Evolutionary conservation across 2,329 filamentous ascomycete genomes (phyloP), one percentile per base, ranked within the genome.

Genomic region (Calonectria crousiana): DNA sequence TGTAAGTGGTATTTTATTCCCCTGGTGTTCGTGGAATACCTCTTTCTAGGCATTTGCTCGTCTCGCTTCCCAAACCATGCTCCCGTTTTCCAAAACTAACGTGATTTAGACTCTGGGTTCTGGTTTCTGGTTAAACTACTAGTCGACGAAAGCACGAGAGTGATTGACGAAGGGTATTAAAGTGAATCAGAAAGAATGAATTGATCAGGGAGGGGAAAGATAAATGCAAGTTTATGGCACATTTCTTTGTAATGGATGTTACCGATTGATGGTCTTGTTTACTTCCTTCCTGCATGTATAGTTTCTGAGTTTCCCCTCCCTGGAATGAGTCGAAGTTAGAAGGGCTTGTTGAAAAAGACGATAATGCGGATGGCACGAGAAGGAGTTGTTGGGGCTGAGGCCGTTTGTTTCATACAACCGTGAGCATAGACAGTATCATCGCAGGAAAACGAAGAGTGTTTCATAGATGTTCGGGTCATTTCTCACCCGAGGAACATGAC

Each of bases 1-100:
- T 95, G 87, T 91, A 75, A 87, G 88, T 87, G 60, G 23, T 30
- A 6, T 9, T 20, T n/a, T 16, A 47, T 52, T 47, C 47, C 30
- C 67, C 16, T 51, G 4, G n/a, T 20, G 23, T 26, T 58, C 26
- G 36, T 36, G n/a, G 41, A 28, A 41, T 28, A 16, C 28, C 30
- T 34, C 14, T 11, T n/a, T 34, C 0, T 9, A 30, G 23, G 16
- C 23, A 6, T 28, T 23, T 5, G 4, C n/a, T n/a, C 14, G 20
- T 11, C 23, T 28, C 56, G 2, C 6, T 16, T 26, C 34, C n/a
- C 3, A 11, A 26, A 10, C n/a, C 11, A 41, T 36, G n/a, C 13
- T 36, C 3, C 20, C 44, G 26, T n/a, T 26, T 30, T 38, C 32
- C 68, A n/a, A 66, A 75, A 38, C 71, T 71, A 28, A 67, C 9